Evolutionary conservation across 2,329 filamentous ascomycete genomes (phyloP).

Genomic region (Dothistroma septosporum): DNA sequence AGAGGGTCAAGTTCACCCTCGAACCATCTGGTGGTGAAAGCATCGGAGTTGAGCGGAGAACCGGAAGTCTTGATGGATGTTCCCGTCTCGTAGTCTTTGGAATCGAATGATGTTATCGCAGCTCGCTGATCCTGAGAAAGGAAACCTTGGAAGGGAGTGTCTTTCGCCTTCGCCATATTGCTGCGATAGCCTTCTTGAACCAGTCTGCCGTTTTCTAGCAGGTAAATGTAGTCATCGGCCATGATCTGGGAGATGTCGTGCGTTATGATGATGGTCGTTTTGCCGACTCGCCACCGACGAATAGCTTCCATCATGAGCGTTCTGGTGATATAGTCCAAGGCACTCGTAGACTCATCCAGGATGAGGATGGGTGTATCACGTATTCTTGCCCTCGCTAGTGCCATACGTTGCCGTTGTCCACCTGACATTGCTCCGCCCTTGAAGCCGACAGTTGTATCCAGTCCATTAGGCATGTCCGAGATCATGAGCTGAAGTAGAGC

Average conservation of each 20-base stretch:
- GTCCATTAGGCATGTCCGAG: conserved; percentile 60
- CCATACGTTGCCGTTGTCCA: conserved; percentile 77
- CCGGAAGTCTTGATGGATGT: conserved; percentile 6
- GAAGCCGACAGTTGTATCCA: conserved; percentile 67
- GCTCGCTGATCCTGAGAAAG: conserved; percentile 24
- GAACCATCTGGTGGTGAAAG: conserved; percentile 1
- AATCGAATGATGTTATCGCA: conserved; percentile 17
- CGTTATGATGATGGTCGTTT: conserved; percentile 89
- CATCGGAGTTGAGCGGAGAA: conserved; percentile 16
- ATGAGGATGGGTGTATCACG: conserved; percentile 76
- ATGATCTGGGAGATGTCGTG: conserved; percentile 78
- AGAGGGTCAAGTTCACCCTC: conserved; percentile 9
- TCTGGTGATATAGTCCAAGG: conserved; percentile 70
- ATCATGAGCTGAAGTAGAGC: conserved; percentile 68
- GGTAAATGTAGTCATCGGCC: conserved; percentile 70
- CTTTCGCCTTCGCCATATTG: conserved; percentile 45
- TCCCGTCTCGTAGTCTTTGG: conserved; percentile 11
- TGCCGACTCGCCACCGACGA: conserved; percentile 69
- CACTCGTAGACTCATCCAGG: conserved; percentile 84
- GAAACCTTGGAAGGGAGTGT: conserved; percentile 33
- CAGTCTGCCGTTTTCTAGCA: conserved; percentile 66
- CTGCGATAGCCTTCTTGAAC: conserved; percentile 64
- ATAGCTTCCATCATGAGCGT: conserved; percentile 68
- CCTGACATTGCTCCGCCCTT: conserved; percentile 73
- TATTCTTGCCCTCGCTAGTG: conserved; percentile 72